phyloP scores from a whole-genome alignment of 1,139 yeast species.

The Sugiyamaella castrensis region DNA sequence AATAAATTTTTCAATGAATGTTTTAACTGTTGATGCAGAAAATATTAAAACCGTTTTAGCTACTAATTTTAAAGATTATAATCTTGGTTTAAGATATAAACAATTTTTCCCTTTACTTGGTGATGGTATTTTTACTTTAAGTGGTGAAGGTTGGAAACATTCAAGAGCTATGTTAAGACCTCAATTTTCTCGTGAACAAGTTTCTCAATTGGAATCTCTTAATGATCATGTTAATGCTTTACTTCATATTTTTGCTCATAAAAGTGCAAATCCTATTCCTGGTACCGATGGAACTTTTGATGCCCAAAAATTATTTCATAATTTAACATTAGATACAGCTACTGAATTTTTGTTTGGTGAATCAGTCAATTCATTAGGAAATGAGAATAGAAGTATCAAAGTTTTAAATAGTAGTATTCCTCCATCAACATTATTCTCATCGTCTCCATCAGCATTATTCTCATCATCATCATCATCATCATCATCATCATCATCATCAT shows the following conservation, averaged over 20 bases:
- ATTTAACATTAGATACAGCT: slow-evolving; percentile 55
- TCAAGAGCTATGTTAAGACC: slow-evolving; percentile 58
- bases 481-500: not conserved
- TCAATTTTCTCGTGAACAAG: slow-evolving; percentile 55
- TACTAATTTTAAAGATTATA: slow-evolving; percentile 49
- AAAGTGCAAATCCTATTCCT: slow-evolving; percentile 8
- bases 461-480: no score
- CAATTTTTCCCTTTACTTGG: slow-evolving; percentile 48
- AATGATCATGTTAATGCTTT: slow-evolving; percentile 33
- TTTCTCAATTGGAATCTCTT: slow-evolving; percentile 48
- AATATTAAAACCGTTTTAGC: slow-evolving; percentile 38
- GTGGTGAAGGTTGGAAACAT: slow-evolving; percentile 57
- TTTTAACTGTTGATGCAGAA: slow-evolving; percentile 49
- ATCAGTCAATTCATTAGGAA: slow-evolving; percentile 45
- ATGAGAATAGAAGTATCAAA: slow-evolving; percentile 25
- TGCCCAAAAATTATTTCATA: slow-evolving; percentile 49
- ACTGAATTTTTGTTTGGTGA: slow-evolving; percentile 60
- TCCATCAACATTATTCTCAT: no score
- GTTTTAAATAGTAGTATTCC: not conserved
- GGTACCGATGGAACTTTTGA: slow-evolving; percentile 37
- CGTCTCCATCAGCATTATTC: not conserved
- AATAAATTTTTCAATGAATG: slow-evolving; percentile 17
- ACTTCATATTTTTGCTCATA: slow-evolving; percentile 14
- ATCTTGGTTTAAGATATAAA: slow-evolving; percentile 48
- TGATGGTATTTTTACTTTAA: slow-evolving; percentile 57